Base-by-base conservation (phyloP, 2,329 filamentous ascomycete species). In the Cercospora sojina region DNA sequence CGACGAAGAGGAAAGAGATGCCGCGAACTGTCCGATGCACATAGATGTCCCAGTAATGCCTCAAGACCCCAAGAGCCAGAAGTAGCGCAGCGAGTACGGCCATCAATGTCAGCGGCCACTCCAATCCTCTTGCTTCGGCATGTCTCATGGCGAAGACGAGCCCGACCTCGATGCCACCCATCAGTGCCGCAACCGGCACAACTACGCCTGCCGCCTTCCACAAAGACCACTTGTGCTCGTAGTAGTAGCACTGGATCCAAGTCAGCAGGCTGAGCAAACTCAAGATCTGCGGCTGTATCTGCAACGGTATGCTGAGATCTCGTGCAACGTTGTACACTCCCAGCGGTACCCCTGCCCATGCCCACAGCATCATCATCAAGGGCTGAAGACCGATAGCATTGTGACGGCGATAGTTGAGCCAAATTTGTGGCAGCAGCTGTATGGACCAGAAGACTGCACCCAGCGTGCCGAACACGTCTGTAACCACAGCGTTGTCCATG, bases 361-460 rank as follows among this genome's bases (percentile, higher is more conserved):
- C 87, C 84, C 89, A 91, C 2, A 90, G 81, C 75, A 91, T 84
- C 88, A 91, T 91, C 88, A 91, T 90, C 0, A 86, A 86, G 0
- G 86, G 83, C 59, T 90, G 88, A 0, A 91, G 80, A 0, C 88
- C 89, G 0, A 81, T 84, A 1, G 88, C 88, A 79, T 90, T 83
- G 74, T 90, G 88, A 1, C 88, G 82, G 4, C 85, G 83, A 72
- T 88, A 87, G 72, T 91, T 91, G 72, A 90, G 85, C 35, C 88
- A 76, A 58, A 91, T 90, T 74, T 91, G 89, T 0, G 89, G 89
- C 27, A 91, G 84, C 27, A 91, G 80, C 83, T 91, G 73, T n/a
- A 90, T 79, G 18, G 87, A 90, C 88, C 88, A 90, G 75, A 87
- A 90, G 13, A 87, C 77, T 38, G 87, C 87, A 10, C 87, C 87